Conservation (phyloP, 2,329 filamentous ascomycete species). For the Mariannaea sp. region DNA sequence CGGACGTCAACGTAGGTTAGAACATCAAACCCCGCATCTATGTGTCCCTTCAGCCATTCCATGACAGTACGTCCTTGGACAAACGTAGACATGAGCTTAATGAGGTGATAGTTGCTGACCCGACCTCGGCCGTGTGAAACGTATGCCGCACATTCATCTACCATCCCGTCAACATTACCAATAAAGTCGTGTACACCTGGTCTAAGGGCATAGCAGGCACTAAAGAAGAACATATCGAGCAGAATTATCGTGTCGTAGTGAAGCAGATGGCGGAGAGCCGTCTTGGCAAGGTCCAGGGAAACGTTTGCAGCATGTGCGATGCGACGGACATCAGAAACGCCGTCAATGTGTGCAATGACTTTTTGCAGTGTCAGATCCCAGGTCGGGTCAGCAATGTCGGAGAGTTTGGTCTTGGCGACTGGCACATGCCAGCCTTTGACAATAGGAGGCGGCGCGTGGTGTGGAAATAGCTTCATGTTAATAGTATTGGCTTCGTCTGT, state of each 20-base stretch:
- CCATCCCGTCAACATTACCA: constrained; percentile 71
- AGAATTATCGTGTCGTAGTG: constrained; percentile 92
- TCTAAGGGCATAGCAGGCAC: constrained; percentile 84
- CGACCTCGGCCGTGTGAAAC: constrained; percentile 61
- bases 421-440: constrained; percentile 92
- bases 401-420: constrained; percentile 70
- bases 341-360: constrained; percentile 86
- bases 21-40: constrained; percentile 65
- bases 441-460: constrained; percentile 74
- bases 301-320: constrained; percentile 87
- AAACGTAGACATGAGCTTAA: constrained; percentile 85
- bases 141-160: constrained; percentile 87
- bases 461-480: constrained; percentile 94
- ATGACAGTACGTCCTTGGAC: constrained; percentile 81
- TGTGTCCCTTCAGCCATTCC: constrained; percentile 82
- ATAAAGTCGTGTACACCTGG: constrained; percentile 80
- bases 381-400: constrained; percentile 66
- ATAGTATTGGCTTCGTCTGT: constrained; percentile 89
- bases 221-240: constrained; percentile 94
- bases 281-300: constrained; percentile 82
- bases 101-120: constrained; percentile 67
- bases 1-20: constrained; percentile 83
- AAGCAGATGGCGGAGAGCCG: constrained; percentile 84
- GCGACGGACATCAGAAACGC: constrained; percentile 84
- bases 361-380: constrained; percentile 80